Evolutionary conservation across 768 basidiomycete species (phyloP).

Genomic region (Cystobasidium ongulense): DNA sequence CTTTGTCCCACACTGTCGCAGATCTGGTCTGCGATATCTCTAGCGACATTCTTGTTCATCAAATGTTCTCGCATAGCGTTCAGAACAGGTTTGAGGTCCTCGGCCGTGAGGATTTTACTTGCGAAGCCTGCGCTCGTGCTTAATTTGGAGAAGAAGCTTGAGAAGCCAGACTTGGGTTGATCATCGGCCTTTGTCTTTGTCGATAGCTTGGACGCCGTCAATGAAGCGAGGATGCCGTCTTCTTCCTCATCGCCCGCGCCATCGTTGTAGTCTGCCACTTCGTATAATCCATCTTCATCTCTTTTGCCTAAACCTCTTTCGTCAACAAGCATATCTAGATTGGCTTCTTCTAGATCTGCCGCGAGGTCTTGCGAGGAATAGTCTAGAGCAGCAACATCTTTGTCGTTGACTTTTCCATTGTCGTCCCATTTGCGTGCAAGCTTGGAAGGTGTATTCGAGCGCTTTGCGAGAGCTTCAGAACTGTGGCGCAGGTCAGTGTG

Average conservation of each 20-base stretch:
- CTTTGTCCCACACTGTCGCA: slow-evolving; percentile 88
- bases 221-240: slow-evolving; percentile 35
- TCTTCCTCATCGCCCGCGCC: slow-evolving; percentile 51
- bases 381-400: slow-evolving; percentile 88
- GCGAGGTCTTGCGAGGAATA: slow-evolving; percentile 55
- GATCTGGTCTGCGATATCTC: slow-evolving; percentile 86
- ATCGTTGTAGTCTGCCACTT: slow-evolving; percentile 74
- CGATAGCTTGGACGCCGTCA: slow-evolving; percentile 32
- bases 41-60: slow-evolving; percentile 98
- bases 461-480: slow-evolving; percentile 43
- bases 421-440: slow-evolving; percentile 87
- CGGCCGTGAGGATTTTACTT: slow-evolving; percentile 67
- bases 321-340: slow-evolving; percentile 30
- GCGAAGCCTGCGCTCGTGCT: slow-evolving; percentile 43
- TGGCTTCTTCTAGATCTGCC: slow-evolving; percentile 3
- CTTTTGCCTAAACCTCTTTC: slow-evolving; percentile 65
- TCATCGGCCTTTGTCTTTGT: not conserved
- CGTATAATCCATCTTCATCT: slow-evolving; percentile 60
- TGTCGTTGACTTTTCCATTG: slow-evolving; percentile 59
- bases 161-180: slow-evolving; percentile 12
- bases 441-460: slow-evolving; percentile 53
- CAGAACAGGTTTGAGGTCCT: slow-evolving; percentile 76
- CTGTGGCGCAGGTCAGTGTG: not conserved
- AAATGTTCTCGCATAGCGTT: slow-evolving; percentile 94
- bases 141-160: slow-evolving; percentile 37